Conservation (phyloP, 1,139 yeast species). For the Suhomyces guaymorum region DNA sequence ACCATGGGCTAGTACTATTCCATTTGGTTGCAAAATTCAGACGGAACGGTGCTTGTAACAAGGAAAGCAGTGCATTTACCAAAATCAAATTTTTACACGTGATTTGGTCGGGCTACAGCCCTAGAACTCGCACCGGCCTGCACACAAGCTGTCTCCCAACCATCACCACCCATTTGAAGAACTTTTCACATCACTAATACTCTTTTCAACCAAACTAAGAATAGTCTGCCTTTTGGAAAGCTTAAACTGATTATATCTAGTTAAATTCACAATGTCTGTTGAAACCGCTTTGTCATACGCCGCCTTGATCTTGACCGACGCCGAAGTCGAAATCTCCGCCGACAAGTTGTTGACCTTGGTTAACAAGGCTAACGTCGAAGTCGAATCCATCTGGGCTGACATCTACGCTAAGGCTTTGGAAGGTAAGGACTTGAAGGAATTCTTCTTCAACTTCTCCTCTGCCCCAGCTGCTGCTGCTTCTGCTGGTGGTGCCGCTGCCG, state of each 20-base stretch:
- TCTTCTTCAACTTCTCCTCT: conserved; percentile 75
- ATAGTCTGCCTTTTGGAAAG: conserved; percentile 28
- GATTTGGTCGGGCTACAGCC: conserved; percentile 9
- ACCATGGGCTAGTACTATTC: too few species aligned
- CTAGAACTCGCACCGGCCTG: conserved; percentile 8
- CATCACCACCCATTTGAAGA: conserved; percentile 7
- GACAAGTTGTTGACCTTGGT: conserved; percentile 80
- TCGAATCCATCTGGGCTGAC: conserved; percentile 91
- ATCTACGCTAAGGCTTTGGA: conserved; percentile 95
- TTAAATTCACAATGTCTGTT: conserved; percentile 45
- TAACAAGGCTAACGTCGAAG: conserved; percentile 60
- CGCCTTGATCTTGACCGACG: conserved; percentile 97
- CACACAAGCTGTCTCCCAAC: conserved; percentile 5
- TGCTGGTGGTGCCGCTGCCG: conserved; percentile 58
- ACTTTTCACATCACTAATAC: conserved; percentile 10
- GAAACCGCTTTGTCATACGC: conserved; percentile 80
- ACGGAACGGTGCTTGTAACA: too few species aligned
- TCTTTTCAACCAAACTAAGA: conserved; percentile 21
- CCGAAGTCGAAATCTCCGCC: conserved; percentile 91
- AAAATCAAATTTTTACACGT: too few species aligned
- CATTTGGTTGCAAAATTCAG: conserved; percentile 3
- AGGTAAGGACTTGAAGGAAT: conserved; percentile 93
- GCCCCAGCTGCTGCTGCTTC: conserved; percentile 45
- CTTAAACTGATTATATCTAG: conserved; percentile 31
- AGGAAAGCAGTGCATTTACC: too few species aligned